Conservation (phyloP, 83 land plant genomes). For the Thuja plicata region DNA sequence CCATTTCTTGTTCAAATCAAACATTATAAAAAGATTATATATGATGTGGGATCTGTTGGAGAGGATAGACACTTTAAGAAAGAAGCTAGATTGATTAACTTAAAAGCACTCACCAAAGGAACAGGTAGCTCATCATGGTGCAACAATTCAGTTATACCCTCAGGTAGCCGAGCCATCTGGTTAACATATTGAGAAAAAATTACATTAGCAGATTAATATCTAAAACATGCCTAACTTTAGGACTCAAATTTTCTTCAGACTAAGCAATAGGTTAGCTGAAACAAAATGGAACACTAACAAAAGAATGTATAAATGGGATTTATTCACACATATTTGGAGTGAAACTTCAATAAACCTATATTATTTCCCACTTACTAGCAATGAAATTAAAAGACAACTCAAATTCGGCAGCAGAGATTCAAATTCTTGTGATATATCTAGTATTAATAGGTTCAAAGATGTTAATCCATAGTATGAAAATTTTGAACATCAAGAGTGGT, state of each 20-base stretch:
- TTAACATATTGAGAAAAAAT: slow-evolving; percentile 2
- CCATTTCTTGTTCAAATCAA: background rate
- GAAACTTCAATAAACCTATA: background rate
- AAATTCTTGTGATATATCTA: too few species aligned
- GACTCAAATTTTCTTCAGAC: background rate
- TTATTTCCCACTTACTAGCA: slow-evolving; percentile 1
- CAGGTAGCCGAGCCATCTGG: slow-evolving; percentile 94
- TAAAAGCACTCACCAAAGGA: slow-evolving; percentile 70
- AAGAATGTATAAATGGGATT: background rate
- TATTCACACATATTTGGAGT: background rate
- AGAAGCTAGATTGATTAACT: background rate
- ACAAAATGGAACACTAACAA: background rate
- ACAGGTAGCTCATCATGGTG: slow-evolving; percentile 67
- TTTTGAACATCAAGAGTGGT: too few species aligned
- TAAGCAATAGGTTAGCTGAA: background rate
- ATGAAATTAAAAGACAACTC: background rate
- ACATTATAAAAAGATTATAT: background rate
- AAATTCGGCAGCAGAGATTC: too few species aligned
- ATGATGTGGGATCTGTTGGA: background rate
- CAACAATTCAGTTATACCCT: slow-evolving; percentile 83
- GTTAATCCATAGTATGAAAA: too few species aligned
- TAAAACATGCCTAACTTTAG: background rate
- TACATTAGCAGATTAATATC: background rate
- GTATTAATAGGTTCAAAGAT: too few species aligned
- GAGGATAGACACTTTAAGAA: background rate